Percentiles rank a stretch among this genome's conserved stretches.
These are phyloP conservation scores for Desmodesmus armatus DNA, from an alignment of 139 green algal genomes.

Conservation along the genomic window DNA sequence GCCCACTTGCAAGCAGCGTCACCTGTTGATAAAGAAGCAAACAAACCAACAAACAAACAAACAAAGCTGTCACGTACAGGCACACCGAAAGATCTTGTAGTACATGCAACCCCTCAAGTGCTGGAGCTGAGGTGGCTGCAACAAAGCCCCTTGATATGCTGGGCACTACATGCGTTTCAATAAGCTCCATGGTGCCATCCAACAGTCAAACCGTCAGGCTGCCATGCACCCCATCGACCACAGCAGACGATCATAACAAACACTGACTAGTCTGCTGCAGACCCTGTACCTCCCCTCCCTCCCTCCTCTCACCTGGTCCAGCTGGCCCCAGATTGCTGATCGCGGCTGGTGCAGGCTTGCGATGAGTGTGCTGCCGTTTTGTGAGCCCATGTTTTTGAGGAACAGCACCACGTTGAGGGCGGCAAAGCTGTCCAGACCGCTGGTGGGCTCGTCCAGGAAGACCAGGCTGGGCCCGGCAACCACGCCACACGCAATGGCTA, in stretches of 20 bases:
- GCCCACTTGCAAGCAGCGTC: constrained; percentile 74
- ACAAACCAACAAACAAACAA: too few species aligned
- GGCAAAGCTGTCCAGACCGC: constrained; percentile 72
- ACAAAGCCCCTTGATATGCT: too few species aligned
- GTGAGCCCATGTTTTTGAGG: constrained; percentile 60
- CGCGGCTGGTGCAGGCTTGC: constrained; percentile 84
- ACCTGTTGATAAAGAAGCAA: too few species aligned
- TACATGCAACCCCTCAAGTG: not conserved
- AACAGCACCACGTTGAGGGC: constrained; percentile 65
- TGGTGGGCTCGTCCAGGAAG: constrained; percentile 59
- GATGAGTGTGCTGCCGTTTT: constrained; percentile 77
- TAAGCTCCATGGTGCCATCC: too few species aligned
- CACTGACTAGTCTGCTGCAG: not conserved
- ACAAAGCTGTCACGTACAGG: not conserved
- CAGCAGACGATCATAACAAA: not conserved
- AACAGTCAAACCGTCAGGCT: too few species aligned
- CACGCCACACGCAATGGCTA: constrained; percentile 61
- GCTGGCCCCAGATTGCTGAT: constrained; percentile 80
- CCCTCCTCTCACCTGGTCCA: constrained; percentile 67
- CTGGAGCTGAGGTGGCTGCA: not conserved
- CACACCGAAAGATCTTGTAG: not conserved
- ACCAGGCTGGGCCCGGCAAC: constrained; percentile 48
- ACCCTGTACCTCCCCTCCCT: too few species aligned
- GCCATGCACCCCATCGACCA: too few species aligned
- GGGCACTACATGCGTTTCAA: too few species aligned